A percentile compares a stretch with the other conserved stretches of the same genome.
Evolutionary conservation across 2,329 filamentous ascomycete genomes (phyloP).

Genomic region (Cercospora nicotianae): DNA sequence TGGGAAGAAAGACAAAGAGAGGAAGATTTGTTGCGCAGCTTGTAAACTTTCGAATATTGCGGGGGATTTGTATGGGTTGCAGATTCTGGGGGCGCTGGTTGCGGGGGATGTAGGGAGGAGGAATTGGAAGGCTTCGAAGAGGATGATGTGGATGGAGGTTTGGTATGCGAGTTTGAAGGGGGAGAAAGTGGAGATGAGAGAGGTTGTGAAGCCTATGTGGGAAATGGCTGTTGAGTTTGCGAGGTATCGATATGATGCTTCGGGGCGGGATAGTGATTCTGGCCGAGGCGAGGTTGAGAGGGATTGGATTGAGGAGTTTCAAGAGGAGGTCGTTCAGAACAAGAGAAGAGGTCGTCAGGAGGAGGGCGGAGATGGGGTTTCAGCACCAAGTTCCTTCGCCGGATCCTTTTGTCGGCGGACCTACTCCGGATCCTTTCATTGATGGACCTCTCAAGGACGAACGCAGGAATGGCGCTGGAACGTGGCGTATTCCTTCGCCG

Average conservation of each 20-base stretch:
- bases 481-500: neutral
- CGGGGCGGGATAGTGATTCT: neutral
- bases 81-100: slow-evolving; percentile 28
- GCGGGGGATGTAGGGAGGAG: slow-evolving; percentile 27
- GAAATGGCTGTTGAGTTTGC: slow-evolving; percentile 15
- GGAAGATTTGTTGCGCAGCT: slow-evolving; percentile 26
- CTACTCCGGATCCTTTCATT: neutral
- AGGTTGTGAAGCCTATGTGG: slow-evolving; percentile 15
- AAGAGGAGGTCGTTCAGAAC: neutral
- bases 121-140: slow-evolving; percentile 31
- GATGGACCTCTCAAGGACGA: neutral
- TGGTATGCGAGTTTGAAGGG: slow-evolving; percentile 17
- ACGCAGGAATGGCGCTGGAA: neutral
- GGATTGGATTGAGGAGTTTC: neutral
- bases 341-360: neutral
- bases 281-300: neutral
- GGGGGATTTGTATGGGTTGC: slow-evolving; percentile 19
- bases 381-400: neutral
- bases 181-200: neutral
- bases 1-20: neutral
- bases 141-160: slow-evolving; percentile 28
- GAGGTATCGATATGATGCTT: neutral
- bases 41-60: slow-evolving; percentile 25
- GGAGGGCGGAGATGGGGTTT: neutral
- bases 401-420: neutral